phyloP scores from a whole-genome alignment of 768 basidiomycete genomes.

The Suillus plorans region DNA sequence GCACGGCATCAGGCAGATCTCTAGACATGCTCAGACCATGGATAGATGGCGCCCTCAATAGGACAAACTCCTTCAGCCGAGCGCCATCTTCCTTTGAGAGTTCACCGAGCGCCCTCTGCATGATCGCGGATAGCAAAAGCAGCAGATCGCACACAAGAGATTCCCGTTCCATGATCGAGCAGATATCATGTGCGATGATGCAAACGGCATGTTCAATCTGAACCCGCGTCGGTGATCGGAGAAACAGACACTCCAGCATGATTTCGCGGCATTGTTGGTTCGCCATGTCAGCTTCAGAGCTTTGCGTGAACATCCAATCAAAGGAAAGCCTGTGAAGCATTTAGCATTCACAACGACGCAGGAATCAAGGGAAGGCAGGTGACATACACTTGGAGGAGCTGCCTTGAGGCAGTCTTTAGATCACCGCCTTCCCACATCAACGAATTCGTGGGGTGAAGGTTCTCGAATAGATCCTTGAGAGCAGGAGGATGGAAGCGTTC shows the following conservation, averaged over 20 bases:
- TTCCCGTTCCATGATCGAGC: conserved; percentile 17
- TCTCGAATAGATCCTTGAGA: conserved; percentile 42
- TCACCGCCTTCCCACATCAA: conserved; percentile 38
- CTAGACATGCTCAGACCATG: conserved; percentile 34
- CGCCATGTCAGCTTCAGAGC: conserved; percentile 19
- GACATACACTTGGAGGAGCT: background rate
- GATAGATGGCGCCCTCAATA: conserved; percentile 34
- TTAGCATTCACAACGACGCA: background rate
- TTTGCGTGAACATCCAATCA: conserved; percentile 45
- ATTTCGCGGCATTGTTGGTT: conserved; percentile 25
- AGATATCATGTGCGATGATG: conserved; percentile 39
- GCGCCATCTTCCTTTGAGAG: conserved; percentile 33
- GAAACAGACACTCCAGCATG: conserved; percentile 37
- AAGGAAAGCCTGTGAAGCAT: conserved; percentile 33
- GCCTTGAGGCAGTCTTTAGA: background rate
- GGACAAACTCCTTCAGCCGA: conserved; percentile 40
- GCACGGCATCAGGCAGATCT: conserved; percentile 22
- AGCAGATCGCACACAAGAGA: conserved; percentile 34
- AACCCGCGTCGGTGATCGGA: conserved; percentile 20
- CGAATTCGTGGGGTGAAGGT: conserved; percentile 41
- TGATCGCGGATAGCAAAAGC: conserved; percentile 38
- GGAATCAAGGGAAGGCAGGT: background rate
- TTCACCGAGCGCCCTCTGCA: conserved; percentile 24
- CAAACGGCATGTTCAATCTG: conserved; percentile 37
- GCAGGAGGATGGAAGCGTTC: conserved; percentile 41